Evolutionary conservation across 495 filamentous ascomycete species (phyloP), one percentile per base, ranked within the genome.

Genomic region (Amphirosellinia nigrospora): DNA sequence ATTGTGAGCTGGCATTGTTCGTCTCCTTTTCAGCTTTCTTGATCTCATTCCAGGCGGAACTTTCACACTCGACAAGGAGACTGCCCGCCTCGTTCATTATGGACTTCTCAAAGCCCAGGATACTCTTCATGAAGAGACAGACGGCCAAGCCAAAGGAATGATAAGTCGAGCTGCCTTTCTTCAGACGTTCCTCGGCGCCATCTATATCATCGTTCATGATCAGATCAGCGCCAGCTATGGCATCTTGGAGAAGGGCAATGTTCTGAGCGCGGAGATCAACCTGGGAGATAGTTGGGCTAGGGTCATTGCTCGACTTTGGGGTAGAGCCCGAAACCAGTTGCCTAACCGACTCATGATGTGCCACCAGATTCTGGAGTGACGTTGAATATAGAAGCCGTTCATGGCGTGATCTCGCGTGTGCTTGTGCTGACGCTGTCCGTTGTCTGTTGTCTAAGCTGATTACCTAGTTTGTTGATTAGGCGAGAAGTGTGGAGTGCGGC

Each of bases 181-280:
- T 86, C 21, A 98, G 84, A 43, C 86, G 87, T 69, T 82, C 85
- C 79, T 98, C 95, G 2, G 96, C 96, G 38, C 87, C 89, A 50
- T 93, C 92, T 66, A 98, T 91, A 80, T 98, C 94, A 80, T 99
- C 96, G 76, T 96, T 92, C 84, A 99, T 93, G 74, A 99, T 95
- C 39, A 91, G 79, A 1, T 78, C 76, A 10, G 81, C 77, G 15
- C 82, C 80, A 21, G 67, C 69, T 75, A 87, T 82, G 28, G 85
- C 85, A 64, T 86, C 78, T n/a, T 81, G 75, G 19, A 88, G 69
- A 81, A 87, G 46, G 80, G 71, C 73, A 28, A 76, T 68, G 59
- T 80, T 77, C 45, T 75, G 70, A 68, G 74, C 74, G 4, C 71
- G 72, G 15, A 72, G 50, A 21, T 77, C 70, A 15, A 72, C 70